Percentiles rank a stretch among this genome's conserved stretches.
phyloP scores from a whole-genome alignment of 352 stramenopile genomes.

The Pythium inflatum region DNA sequence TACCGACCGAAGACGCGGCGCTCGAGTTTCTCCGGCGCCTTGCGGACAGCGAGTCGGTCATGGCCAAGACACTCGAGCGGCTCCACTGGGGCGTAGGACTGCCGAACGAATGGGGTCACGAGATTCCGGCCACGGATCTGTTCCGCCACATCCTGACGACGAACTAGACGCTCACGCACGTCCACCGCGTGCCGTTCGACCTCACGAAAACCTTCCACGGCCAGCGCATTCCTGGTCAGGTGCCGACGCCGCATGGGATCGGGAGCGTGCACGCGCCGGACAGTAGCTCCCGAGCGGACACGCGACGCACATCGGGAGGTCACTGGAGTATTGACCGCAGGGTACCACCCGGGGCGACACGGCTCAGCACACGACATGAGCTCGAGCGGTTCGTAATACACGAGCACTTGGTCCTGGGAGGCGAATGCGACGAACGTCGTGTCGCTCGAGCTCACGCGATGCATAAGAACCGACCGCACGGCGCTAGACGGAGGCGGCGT shows the following conservation, averaged over 20 bases:
- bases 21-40: background rate
- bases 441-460: conserved; percentile 47
- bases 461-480: conserved; percentile 35
- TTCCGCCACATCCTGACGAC: too few species aligned
- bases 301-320: conserved; percentile 39
- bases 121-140: too few species aligned
- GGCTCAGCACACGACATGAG: conserved; percentile 50
- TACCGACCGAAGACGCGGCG: background rate
- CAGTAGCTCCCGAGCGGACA: conserved; percentile 61
- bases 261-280: conserved; percentile 44
- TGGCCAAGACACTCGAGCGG: background rate
- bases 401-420: conserved; percentile 46
- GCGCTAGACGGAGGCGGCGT: background rate
- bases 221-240: too few species aligned
- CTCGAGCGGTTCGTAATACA: conserved; percentile 60
- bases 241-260: conserved; percentile 45
- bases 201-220: too few species aligned
- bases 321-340: conserved; percentile 44
- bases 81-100: too few species aligned
- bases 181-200: too few species aligned
- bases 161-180: too few species aligned
- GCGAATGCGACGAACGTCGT: conserved; percentile 42
- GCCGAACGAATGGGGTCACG: too few species aligned
- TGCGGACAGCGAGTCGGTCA: background rate
- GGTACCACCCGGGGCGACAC: conserved; percentile 61